Base-by-base conservation (phyloP, 2,329 filamentous ascomycete species). In the Monosporascus sp. region DNA sequence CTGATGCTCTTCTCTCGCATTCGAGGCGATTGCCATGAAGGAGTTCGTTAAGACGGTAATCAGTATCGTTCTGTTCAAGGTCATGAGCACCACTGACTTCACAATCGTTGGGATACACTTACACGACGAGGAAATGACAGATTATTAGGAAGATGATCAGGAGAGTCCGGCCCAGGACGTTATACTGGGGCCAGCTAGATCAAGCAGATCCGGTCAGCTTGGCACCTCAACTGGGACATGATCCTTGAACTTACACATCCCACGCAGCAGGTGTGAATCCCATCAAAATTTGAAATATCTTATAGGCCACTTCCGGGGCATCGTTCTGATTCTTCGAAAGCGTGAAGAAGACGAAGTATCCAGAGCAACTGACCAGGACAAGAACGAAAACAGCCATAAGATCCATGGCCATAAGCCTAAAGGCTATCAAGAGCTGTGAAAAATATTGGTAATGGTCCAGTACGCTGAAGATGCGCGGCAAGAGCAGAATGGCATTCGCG, bases 1-100 rank as follows among this genome's bases (percentile, higher is more conserved):
- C 76, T 86, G 83, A 57, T 97, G 92, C 70, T 97, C 93, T 68
- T 97, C 88, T 51, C 90, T 90, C 7, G 92, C 91, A 65, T 97
- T 97, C 49, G 90, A 90, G 2, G 94, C 90, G 66, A 97, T 93
- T 2, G 88, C 85, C 88, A 95, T 96, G 74, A 97, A 97, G 0
- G 90, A 96, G 66, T 97, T 97, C 5, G 92, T 96, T 56, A 97
- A 71, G n/a, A 97, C 93, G 0, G 92, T 96, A 62, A 97, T 93
- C 37, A 97, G 76, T 50, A 97, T 96, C 1, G 93, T 96, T 49
- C 80, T 83, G 51, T 8, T 20, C 27, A n/a, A 8, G 31, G 18
- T 24, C 52, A 61, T 65, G 51, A 64, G 61, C 51, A 47, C 31
- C 31, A n/a, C 18, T n/a, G 6, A 20, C 15, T 37, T 44, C 20